These are phyloP conservation scores for Talaromyces stipitatus DNA, from an alignment of 495 filamentous ascomycete species.

Conservation along the genomic window DNA sequence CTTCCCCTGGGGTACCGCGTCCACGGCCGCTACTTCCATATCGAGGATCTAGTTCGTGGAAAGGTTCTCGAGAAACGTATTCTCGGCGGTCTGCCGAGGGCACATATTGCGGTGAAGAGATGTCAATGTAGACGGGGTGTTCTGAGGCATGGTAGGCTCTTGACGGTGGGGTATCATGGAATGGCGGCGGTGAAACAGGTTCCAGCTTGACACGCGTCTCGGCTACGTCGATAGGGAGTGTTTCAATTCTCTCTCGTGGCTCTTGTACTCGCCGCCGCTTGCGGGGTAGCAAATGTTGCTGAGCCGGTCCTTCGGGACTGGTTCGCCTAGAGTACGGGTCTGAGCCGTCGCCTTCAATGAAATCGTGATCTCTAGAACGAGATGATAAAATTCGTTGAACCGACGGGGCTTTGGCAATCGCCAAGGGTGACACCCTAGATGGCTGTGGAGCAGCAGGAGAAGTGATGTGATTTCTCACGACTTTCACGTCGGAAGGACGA, in stretches of 20 bases:
- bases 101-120: slow-evolving; percentile 37
- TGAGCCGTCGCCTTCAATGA: slow-evolving; percentile 16
- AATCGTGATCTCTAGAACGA: slow-evolving; percentile 19
- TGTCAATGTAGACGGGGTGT: slow-evolving; percentile 41
- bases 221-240: slow-evolving; percentile 23
- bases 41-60: slow-evolving; percentile 25
- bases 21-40: slow-evolving; percentile 13
- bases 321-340: slow-evolving; percentile 19
- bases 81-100: slow-evolving; percentile 31
- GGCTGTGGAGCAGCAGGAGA: slow-evolving; percentile 78
- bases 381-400: slow-evolving; percentile 19
- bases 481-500: slow-evolving; percentile 31
- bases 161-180: slow-evolving; percentile 35
- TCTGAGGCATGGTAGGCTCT: slow-evolving; percentile 38
- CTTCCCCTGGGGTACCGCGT: slow-evolving; percentile 27
- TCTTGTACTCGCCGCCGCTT: slow-evolving; percentile 42
- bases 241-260: slow-evolving; percentile 20
- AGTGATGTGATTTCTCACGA: slow-evolving; percentile 53
- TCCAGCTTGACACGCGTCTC: slow-evolving; percentile 77
- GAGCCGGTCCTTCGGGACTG: slow-evolving; percentile 28
- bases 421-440: slow-evolving; percentile 70
- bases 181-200: slow-evolving; percentile 73
- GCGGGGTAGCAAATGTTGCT: slow-evolving; percentile 28
- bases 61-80: slow-evolving; percentile 18
- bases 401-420: slow-evolving; percentile 52